Base-by-base conservation (phyloP, 176 grass and related monocot genomes). In the Lolium rigidum region DNA sequence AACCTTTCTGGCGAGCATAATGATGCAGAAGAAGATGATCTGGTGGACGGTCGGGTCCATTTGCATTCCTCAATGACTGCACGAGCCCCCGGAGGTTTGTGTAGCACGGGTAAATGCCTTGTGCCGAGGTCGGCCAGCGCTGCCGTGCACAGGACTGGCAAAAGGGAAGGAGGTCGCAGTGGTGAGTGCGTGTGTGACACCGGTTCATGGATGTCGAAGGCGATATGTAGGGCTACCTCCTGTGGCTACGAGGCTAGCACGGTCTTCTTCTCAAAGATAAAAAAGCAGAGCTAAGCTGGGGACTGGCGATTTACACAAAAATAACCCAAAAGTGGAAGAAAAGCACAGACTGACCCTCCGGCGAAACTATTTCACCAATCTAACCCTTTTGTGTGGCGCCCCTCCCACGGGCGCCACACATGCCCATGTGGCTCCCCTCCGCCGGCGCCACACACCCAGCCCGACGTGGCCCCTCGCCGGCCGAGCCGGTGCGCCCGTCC, bases 1-100 rank as follows among this genome's bases (percentile, higher is more conserved):
- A 91, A 85, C 90, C 90, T 91, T 91, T 91, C 86, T 85, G 77
- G 90, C 82, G 77, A 88, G 86, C 90, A 91, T 85, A 91, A 91
- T 91, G 82, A 91, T 91, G 82, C 86, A 80, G 82, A 64, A 85
- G 86, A 85, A 91, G 90, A 88, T 91, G 71, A 82, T 91, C 82
- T 77, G 86, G 77, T 16, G 44, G 63, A 54, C 55, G 90, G 90
- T 88, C 90, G 82, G 90, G 90, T 91, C 90, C 86, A 72, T 82
- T 85, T 18, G 77, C 81, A 46, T 81, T 31, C 61, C 77, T 85
- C 89, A 55, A 88, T 85, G 81, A 77, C 89, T 88, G 80, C 80
- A 84, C 49, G 74, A 79, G 14, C 56, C 47, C 56, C 47, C 11
- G 52, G 75, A 83, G 60, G 80, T 48, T 66, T 73, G 70, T 11